A percentile compares a stretch with the other conserved stretches of the same genome.
These are phyloP conservation scores for Moesziomyces sp. DNA, from an alignment of 1,284 basidiomycete species.

Conservation along the genomic window DNA sequence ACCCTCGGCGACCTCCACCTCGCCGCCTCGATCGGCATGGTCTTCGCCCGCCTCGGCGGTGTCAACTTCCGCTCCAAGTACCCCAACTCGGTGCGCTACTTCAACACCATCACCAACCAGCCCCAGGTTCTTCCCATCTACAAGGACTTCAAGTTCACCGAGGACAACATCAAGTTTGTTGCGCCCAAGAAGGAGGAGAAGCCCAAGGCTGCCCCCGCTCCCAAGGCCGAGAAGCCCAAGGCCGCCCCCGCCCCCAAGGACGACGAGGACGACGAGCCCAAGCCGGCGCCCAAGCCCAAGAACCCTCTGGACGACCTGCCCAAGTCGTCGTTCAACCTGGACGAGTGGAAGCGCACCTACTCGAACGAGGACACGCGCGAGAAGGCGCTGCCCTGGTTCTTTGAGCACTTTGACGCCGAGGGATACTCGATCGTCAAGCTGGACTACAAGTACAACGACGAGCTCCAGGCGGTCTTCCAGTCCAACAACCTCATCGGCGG, in stretches of 20 bases:
- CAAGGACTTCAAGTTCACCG: constrained; percentile 73
- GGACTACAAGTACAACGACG: constrained; percentile 96
- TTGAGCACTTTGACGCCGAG: constrained; percentile 80
- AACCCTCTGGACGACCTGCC: constrained; percentile 93
- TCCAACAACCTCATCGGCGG: constrained; percentile 78
- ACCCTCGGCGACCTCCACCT: constrained; percentile 87
- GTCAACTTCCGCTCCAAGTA: constrained; percentile 61
- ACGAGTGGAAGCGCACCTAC: constrained; percentile 98
- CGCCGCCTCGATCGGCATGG: constrained; percentile 70
- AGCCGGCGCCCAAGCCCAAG: constrained; percentile 79
- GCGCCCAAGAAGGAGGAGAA: constrained; percentile 75
- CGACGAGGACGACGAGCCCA: constrained; percentile 72
- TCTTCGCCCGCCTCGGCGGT: constrained; percentile 49
- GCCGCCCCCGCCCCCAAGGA: constrained; percentile 74
- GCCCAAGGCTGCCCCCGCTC: constrained; percentile 57
- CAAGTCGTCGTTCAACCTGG: constrained; percentile 91
- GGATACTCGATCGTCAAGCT: constrained; percentile 92
- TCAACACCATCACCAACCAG: constrained; percentile 79
- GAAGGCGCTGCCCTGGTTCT: constrained; percentile 62
- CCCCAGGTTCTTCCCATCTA: constrained; percentile 55
- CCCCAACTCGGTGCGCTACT: constrained; percentile 83
- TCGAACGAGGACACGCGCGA: constrained; percentile 88
- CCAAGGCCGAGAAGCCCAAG: constrained; percentile 71
- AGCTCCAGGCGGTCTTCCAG: constrained; percentile 79
- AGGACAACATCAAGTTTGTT: constrained; percentile 78